Base-by-base conservation (phyloP, 108 stramenopile species). In the Discostella pseudostelligera region DNA sequence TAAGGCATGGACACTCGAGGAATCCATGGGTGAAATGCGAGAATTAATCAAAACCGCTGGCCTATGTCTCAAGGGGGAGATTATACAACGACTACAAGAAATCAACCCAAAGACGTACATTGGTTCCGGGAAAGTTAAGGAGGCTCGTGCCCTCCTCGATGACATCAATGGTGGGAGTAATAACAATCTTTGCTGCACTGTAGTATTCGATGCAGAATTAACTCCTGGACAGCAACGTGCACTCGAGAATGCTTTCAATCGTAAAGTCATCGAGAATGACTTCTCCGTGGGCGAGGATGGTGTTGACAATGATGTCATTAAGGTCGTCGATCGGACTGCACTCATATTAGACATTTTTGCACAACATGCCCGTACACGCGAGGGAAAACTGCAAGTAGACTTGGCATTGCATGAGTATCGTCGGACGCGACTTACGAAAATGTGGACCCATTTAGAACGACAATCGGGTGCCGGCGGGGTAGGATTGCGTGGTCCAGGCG, bases 301-400 rank as follows among this genome's bases (percentile, higher is more conserved):
- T 3, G 32, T 32, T 32, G 20, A 43, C 10, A 46, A 71, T 0
- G 86, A 76, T 9, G 72, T 73, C 2, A 56, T 93, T 57, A 95
- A 95, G 61, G 90, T 96, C 11, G 63, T 98, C n/a, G 97, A 98
- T 63, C 87, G 97, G n/a, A 98, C 97, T 14, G 96, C 96, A 0
- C 80, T 98, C 12, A 97, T 98, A 55, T 71, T 98, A 16, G 96
- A 98, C 62, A 98, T 98, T 29, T 98, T 98, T 64, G 94, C 96
- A 1, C 94, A 96, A 65, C 95, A 96, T 60, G 97, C 97, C 25
- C 86, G 85, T 28, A 98, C 96, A 5, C 63, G 87, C 16, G 97
- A 98, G 77, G 97, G 96, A 3, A 92, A 96, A 62, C 78, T 96
- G 1, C 97, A 98, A 74, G 95, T 98, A 14, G 93, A 94, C 51